These are phyloP conservation scores for Colletotrichum costaricense DNA, from an alignment of 2,329 filamentous ascomycete genomes.

Conservation along the genomic window DNA sequence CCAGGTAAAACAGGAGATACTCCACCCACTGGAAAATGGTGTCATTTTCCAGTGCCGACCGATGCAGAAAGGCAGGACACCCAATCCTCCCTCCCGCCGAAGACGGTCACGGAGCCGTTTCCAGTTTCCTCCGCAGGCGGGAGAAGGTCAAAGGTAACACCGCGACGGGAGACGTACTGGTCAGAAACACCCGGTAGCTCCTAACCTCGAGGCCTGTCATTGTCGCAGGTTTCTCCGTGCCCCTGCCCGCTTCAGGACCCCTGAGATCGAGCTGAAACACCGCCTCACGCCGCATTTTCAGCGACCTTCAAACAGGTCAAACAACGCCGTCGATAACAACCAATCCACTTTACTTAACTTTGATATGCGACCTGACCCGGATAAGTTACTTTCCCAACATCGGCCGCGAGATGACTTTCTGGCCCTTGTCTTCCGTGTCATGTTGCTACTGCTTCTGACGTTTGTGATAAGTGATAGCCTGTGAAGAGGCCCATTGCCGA, in stretches of 20 bases:
- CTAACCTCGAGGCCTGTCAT: slow-evolving; percentile 15
- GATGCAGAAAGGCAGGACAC: neutral
- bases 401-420: neutral
- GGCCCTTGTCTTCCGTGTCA: neutral
- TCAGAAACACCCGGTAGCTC: slow-evolving; percentile 14
- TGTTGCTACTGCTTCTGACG: neutral
- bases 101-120: slow-evolving; percentile 15
- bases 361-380: neutral
- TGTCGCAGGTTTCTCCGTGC: slow-evolving; percentile 6
- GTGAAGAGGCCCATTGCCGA: neutral
- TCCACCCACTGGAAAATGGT: neutral
- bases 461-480: neutral
- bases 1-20: neutral
- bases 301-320: slow-evolving; percentile 44
- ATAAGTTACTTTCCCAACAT: neutral
- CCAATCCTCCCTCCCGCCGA: neutral
- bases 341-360: neutral
- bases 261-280: slow-evolving; percentile 48
- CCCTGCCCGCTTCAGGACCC: slow-evolving; percentile 9
- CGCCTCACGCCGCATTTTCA: slow-evolving; percentile 42
- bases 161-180: slow-evolving; percentile 1
- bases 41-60: neutral
- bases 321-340: neutral
- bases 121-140: slow-evolving; percentile 18
- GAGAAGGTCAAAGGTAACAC: neutral